Conservation (phyloP, 805 yeast species). For the Grigorovia yakushimaensis region DNA sequence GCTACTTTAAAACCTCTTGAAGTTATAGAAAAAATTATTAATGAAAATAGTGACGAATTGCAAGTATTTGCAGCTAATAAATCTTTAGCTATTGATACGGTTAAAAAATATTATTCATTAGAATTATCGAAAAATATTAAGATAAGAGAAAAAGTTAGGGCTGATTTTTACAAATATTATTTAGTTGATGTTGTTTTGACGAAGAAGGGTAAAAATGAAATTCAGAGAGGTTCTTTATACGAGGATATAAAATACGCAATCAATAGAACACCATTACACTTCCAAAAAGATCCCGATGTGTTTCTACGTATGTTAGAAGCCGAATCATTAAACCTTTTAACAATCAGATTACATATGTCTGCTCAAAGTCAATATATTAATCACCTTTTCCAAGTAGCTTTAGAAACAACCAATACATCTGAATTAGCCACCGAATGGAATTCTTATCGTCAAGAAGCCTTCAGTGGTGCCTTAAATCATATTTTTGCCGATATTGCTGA, state of each 20-base stretch:
- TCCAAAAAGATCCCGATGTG: slow-evolving; percentile 65
- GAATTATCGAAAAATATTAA: slow-evolving; percentile 75
- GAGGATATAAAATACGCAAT: slow-evolving; percentile 87
- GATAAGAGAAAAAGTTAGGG: slow-evolving; percentile 60
- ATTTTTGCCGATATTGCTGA: slow-evolving; percentile 57
- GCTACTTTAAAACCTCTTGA: slow-evolving; percentile 50
- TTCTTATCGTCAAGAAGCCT: slow-evolving; percentile 53
- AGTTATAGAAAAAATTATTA: slow-evolving; percentile 37
- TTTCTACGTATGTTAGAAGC: slow-evolving; percentile 89
- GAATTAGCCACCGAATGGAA: slow-evolving; percentile 78
- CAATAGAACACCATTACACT: slow-evolving; percentile 68
- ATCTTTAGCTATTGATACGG: slow-evolving; percentile 59
- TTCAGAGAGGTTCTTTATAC: slow-evolving; percentile 70
- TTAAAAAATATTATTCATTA: slow-evolving; percentile 66
- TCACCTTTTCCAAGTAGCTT: slow-evolving; percentile 40
- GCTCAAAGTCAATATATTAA: slow-evolving; percentile 33
- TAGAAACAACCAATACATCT: slow-evolving; percentile 70
- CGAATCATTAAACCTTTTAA: slow-evolving; percentile 65
- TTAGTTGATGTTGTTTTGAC: slow-evolving; percentile 67
- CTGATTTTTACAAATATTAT: slow-evolving; percentile 53
- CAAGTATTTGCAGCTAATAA: slow-evolving; percentile 39
- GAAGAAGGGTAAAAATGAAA: slow-evolving; percentile 70
- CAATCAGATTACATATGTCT: slow-evolving; percentile 46
- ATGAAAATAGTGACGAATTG: slow-evolving; percentile 26
- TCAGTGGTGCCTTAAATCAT: slow-evolving; percentile 57